Base-by-base conservation (phyloP, 768 basidiomycete genomes). In the Lentinus tigrinus region DNA sequence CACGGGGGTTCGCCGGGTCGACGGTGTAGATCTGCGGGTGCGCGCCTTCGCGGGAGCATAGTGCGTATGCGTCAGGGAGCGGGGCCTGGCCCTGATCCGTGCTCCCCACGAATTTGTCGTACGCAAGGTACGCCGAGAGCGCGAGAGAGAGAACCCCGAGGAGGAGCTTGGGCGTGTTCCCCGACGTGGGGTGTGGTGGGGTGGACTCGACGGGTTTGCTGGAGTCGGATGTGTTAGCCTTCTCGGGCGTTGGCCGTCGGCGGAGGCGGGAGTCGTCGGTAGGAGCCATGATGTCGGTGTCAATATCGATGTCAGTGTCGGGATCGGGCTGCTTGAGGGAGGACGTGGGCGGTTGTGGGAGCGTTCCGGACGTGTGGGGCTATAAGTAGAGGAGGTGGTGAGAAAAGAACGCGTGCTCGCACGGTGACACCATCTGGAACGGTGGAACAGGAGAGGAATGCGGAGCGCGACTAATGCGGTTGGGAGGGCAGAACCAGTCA, bases 21-120 rank as follows among this genome's bases (percentile, higher is more conserved):
- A 90, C 86, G 17, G 85, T 88, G 64, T 90, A 89, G 48, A 92
- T 79, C 28, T 73, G 31, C 1, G 31, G 50, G 7, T 47, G 71
- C 48, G 75, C 63, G 19, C 76, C 77, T 11, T 78, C 72, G 48
- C 67, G 76, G 27, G 88, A 83, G 70, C 89, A 90, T n/a, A 91
- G 63, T 1, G 82, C 85, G 65, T 89, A 89, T 4, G 73, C 50
- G n/a, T 66, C 54, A 3, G 71, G 59, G 27, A 71, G 65, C 16
- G 48, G 7, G 43, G 43, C 43, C n/a, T n/a, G 40, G 9, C 9
- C 17, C 14, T 46, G 43, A 46, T 21, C 51, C 13, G 55, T 43
- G 31, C 23, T 54, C 13, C 26, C 40, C n/a, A 27, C 16, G 47
- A 58, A 48, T 42, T 61, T 55, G 26, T 27, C 37, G 50, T 59